Conservation (phyloP, 169 alveolate species). For the Besnoitia besnoiti region DNA sequence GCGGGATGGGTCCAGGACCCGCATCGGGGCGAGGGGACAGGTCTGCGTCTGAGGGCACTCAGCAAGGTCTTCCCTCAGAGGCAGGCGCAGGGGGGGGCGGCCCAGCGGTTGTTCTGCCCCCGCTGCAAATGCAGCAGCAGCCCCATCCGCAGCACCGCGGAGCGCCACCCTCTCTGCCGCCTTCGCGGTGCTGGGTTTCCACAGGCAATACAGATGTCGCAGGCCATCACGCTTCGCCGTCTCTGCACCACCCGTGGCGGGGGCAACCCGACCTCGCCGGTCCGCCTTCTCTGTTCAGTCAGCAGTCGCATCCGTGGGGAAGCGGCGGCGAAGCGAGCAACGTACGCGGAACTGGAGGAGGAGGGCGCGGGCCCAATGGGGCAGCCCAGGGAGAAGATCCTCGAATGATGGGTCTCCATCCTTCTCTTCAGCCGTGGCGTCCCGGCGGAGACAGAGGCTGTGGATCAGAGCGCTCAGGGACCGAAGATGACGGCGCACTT, state of each 20-base stretch:
- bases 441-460: neutral
- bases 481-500: neutral
- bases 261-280: neutral
- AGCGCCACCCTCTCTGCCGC: neutral
- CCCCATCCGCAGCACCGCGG: neutral
- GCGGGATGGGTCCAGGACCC: neutral
- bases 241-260: neutral
- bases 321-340: neutral
- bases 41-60: neutral
- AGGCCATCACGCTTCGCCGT: neutral
- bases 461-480: neutral
- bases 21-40: neutral
- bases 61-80: neutral
- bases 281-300: neutral
- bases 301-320: neutral
- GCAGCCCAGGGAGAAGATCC: neutral
- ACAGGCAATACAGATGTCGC: neutral
- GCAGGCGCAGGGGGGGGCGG: neutral
- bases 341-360: neutral
- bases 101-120: slow-evolving; percentile 1
- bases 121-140: slow-evolving; percentile 30
- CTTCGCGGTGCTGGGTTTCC: neutral
- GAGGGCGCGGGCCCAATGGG: neutral
- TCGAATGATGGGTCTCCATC: neutral
- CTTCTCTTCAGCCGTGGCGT: neutral